Conservation (phyloP, 495 filamentous ascomycete genomes). For the Beverwykella pulmonaria region DNA sequence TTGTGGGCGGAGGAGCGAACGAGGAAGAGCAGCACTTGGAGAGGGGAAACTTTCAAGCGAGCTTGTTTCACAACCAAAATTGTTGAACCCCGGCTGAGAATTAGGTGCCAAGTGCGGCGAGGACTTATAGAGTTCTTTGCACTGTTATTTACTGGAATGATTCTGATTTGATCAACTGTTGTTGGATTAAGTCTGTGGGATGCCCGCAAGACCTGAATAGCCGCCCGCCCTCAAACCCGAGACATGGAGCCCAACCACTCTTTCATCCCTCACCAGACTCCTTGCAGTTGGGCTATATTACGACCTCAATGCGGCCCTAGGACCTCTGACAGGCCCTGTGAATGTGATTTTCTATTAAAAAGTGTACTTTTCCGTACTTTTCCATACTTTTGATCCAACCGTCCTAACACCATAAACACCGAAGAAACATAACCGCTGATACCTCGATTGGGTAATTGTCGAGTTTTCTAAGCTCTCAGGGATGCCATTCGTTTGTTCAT, state of each 20-base stretch:
- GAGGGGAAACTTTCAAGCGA: constrained; percentile 15
- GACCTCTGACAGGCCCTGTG: background rate
- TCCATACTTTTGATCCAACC: constrained; percentile 22
- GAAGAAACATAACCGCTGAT: background rate
- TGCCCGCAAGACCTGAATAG: constrained; percentile 17
- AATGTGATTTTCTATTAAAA: background rate
- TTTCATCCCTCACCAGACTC: background rate
- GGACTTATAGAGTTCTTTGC: background rate
- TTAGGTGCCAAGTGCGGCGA: background rate
- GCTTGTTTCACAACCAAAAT: constrained; percentile 14
- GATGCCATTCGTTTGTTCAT: constrained; percentile 47
- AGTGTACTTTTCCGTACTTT: background rate
- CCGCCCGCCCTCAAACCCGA: constrained; percentile 7
- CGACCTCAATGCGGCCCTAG: background rate
- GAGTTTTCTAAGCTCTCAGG: constrained; percentile 7
- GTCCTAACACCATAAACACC: background rate
- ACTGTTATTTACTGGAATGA: background rate
- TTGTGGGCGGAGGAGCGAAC: constrained; percentile 9
- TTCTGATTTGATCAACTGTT: background rate
- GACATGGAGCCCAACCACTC: constrained; percentile 10
- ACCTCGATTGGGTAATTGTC: background rate
- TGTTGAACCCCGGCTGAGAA: constrained; percentile 3
- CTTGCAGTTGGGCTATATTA: background rate
- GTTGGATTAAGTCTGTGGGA: background rate
- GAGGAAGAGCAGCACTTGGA: background rate